phyloP scores from a whole-genome alignment of 345 rosid species.

The Lagerstroemia speciosa region DNA sequence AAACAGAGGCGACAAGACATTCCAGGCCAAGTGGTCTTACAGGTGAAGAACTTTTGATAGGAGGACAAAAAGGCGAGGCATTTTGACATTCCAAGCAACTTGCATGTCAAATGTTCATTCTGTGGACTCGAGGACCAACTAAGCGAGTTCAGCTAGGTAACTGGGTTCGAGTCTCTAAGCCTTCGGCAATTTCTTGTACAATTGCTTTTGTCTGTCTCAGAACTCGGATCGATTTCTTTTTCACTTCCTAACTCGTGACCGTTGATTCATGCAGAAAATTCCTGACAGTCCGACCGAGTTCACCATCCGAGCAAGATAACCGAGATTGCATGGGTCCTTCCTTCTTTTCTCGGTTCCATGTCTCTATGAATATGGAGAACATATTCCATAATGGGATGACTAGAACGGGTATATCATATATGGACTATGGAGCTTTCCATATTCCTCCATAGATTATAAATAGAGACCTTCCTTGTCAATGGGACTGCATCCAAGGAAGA shows the following conservation, averaged over 20 bases:
- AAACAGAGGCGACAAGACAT: neutral
- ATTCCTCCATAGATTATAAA: conserved; percentile 1
- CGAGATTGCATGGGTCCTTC: conserved; percentile 1
- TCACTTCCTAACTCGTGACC: no score
- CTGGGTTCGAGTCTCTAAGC: neutral
- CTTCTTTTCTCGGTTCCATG: neutral
- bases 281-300: neutral
- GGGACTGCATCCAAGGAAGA: neutral
- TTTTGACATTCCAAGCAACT: neutral
- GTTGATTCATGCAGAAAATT: no score
- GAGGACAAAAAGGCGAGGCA: neutral
- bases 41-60: neutral
- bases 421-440: neutral
- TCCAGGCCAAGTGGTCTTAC: neutral
- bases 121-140: no score
- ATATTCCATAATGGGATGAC: conserved; percentile 2
- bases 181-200: no score
- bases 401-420: neutral
- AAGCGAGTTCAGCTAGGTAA: neutral
- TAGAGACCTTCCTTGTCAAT: neutral
- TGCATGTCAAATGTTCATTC: neutral
- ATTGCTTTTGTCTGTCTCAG: no score
- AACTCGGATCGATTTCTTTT: no score
- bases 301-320: neutral
- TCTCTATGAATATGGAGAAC: neutral